phyloP scores from a whole-genome alignment of 805 yeast species.

The Starmerella stigmatis region DNA sequence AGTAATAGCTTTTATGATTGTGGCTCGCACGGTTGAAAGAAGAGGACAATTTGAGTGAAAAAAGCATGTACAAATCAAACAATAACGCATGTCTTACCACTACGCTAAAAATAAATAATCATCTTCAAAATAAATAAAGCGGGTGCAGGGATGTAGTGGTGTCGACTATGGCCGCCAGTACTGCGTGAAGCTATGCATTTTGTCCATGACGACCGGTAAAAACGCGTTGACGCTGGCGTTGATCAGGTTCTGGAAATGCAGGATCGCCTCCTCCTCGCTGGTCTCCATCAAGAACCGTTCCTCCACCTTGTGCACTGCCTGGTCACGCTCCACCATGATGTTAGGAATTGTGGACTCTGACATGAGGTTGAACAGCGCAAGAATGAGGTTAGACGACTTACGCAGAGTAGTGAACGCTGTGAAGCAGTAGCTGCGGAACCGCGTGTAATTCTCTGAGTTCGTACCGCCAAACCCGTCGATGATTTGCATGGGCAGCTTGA shows the following conservation, averaged over 20 bases:
- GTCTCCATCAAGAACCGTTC: constrained; percentile 89
- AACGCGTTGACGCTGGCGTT: constrained; percentile 91
- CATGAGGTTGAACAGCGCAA: constrained; percentile 89
- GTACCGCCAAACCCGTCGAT: constrained; percentile 98
- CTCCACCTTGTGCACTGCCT: constrained; percentile 81
- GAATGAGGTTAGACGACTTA: constrained; percentile 76
- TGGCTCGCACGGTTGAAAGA: neutral
- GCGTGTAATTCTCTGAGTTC: constrained; percentile 68
- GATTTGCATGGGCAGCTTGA: constrained; percentile 93
- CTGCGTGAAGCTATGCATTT: constrained; percentile 90
- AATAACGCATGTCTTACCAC: neutral
- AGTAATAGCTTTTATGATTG: no score
- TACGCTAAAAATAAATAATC: no score
- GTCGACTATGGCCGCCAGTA: constrained; percentile 75
- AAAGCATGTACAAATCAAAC: neutral
- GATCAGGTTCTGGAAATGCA: constrained; percentile 87
- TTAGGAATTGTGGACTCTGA: constrained; percentile 88
- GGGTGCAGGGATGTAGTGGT: no score
- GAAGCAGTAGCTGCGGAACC: constrained; percentile 86
- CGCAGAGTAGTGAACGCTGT: constrained; percentile 85
- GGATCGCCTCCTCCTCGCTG: constrained; percentile 91
- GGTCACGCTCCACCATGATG: constrained; percentile 68
- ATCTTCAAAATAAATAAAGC: no score
- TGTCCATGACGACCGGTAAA: constrained; percentile 87
- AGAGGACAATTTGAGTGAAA: constrained; percentile 2